Percentiles rank a stretch among this genome's conserved stretches.
Conservation (phyloP, 1,284 basidiomycete species). For the Microbotryum intermedium region DNA sequence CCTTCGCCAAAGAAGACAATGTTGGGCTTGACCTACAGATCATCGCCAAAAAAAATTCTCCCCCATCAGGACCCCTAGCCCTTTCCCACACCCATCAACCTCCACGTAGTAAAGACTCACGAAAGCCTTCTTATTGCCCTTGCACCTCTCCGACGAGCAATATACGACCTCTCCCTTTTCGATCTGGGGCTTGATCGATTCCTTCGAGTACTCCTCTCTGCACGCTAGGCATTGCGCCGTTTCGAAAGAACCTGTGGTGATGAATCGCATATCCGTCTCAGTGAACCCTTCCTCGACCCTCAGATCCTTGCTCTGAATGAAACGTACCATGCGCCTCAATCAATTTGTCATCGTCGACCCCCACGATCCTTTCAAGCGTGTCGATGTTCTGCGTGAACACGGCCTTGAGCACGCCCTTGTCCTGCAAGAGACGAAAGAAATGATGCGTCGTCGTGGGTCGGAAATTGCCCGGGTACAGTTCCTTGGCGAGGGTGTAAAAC, state of each 20-base stretch:
- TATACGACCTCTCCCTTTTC: slow-evolving; percentile 42
- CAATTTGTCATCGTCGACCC: slow-evolving; percentile 62
- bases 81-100: neutral
- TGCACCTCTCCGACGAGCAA: slow-evolving; percentile 23
- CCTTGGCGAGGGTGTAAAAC: slow-evolving; percentile 50
- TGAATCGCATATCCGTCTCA: neutral
- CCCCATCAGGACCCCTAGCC: neutral
- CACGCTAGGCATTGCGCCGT: slow-evolving; percentile 69
- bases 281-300: no score
- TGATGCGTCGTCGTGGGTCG: slow-evolving; percentile 82
- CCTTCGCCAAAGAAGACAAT: slow-evolving; percentile 91
- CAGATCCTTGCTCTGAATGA: no score
- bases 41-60: no score
- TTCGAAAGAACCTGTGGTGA: slow-evolving; percentile 31
- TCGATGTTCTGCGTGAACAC: slow-evolving; percentile 49
- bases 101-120: neutral
- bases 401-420: slow-evolving; percentile 53
- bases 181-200: slow-evolving; percentile 59
- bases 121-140: slow-evolving; percentile 13
- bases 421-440: slow-evolving; percentile 68
- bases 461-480: slow-evolving; percentile 74
- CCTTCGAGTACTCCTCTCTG: slow-evolving; percentile 50
- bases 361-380: slow-evolving; percentile 78
- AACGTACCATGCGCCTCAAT: slow-evolving; percentile 76
- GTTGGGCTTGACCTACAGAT: slow-evolving; percentile 50